These are phyloP conservation scores for Colletotrichum noveboracense DNA, from an alignment of 2,329 filamentous ascomycete genomes.

Conservation along the genomic window DNA sequence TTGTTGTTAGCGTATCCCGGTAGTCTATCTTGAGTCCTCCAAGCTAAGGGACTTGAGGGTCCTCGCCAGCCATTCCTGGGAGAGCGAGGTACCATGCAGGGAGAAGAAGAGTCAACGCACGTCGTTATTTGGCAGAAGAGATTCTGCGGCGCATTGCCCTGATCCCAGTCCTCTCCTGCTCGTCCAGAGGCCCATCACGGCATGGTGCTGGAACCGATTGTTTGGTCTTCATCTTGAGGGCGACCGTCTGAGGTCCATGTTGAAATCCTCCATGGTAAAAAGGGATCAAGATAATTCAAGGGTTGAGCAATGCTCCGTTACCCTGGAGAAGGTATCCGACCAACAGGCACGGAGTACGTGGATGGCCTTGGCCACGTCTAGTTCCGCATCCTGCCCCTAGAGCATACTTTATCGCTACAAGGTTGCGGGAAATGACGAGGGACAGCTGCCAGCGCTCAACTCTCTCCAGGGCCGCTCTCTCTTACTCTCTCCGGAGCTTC, in stretches of 20 bases:
- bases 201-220: background rate
- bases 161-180: background rate
- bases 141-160: background rate
- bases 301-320: background rate
- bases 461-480: background rate
- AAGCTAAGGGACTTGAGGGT: background rate
- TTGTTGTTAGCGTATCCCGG: background rate
- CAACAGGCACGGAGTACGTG: background rate
- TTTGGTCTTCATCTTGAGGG: background rate
- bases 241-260: background rate
- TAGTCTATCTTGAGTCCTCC: background rate
- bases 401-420: background rate
- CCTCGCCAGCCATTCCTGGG: background rate
- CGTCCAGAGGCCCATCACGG: background rate
- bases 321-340: background rate
- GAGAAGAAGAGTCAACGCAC: background rate
- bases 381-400: background rate
- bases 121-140: background rate
- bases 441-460: background rate
- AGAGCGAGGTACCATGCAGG: background rate
- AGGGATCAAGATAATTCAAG: background rate
- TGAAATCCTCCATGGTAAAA: background rate
- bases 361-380: background rate
- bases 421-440: background rate
- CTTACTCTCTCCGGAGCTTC: background rate